phyloP scores from a whole-genome alignment of 352 stramenopile species.

The Phytophthora boehmeriae region DNA sequence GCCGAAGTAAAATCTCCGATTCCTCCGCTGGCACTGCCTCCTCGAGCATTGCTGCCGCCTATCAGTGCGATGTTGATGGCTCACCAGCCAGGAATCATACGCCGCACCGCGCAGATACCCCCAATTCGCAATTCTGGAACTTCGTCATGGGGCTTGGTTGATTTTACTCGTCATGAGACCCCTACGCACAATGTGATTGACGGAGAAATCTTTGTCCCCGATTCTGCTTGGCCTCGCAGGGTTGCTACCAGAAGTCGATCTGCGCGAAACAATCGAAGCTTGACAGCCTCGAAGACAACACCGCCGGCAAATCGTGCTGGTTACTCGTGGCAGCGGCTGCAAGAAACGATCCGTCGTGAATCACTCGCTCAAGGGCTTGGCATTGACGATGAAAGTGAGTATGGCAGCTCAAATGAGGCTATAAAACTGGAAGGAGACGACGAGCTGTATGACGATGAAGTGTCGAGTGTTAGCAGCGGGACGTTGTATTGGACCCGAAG shows the following conservation, averaged over 20 bases:
- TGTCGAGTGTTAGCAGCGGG: background rate
- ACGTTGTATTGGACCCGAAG: constrained; percentile 33
- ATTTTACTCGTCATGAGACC: constrained; percentile 1
- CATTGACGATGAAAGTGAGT: constrained; percentile 47
- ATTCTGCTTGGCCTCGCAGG: constrained; percentile 1
- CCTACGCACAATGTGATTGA: constrained; percentile 5
- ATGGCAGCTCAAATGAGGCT: constrained; percentile 27
- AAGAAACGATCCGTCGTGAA: constrained; percentile 75
- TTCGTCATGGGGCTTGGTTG: constrained; percentile 5
- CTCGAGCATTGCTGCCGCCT: constrained; percentile 34
- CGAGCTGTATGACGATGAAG: constrained; percentile 8
- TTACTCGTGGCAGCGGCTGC: constrained; percentile 82
- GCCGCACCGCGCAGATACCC: constrained; percentile 27
- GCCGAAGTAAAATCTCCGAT: constrained; percentile 27
- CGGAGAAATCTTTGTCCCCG: background rate
- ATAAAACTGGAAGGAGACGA: constrained; percentile 24
- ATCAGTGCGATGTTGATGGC: constrained; percentile 36
- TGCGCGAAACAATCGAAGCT: background rate
- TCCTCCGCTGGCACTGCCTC: constrained; percentile 30
- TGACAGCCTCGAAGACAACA: constrained; percentile 10
- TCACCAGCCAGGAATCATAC: constrained; percentile 28
- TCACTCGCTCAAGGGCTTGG: constrained; percentile 65
- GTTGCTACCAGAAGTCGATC: constrained; percentile 1
- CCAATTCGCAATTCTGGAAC: constrained; percentile 29
- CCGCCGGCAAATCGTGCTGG: constrained; percentile 32